Base-by-base conservation (phyloP, 2,329 filamentous ascomycete species). In the Cladosporium velox region DNA sequence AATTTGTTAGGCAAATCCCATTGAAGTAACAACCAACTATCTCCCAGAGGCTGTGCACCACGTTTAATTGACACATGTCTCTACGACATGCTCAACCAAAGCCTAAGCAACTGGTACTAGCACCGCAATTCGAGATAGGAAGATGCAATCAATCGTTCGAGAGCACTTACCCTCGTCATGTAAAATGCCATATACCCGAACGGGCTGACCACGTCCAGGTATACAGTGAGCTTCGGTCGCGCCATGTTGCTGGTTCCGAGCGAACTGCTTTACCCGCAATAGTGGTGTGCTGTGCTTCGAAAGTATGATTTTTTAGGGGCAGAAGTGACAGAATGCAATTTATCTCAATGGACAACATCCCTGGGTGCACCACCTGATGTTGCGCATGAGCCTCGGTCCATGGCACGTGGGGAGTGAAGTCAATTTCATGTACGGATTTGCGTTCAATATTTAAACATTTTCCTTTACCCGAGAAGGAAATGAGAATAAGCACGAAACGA, bases 121-220 rank as follows among this genome's bases (percentile, higher is more conserved):
- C 41, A 21, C n/a, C 21, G 8, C n/a, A 12, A 12, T 24, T 0
- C 18, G 21, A 47, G n/a, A 4, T 21, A 24, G 7, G n/a, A 12
- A 21, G 3, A 11, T 4, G 7, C 1, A 3, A 4, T 11, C 7
- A 21, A 11, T 47, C 41, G 41, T 15, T 5, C 7, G 41, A 24
- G n/a, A 11, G n/a, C 41, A 47, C 83, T 69, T 77, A 86, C 86
- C 73, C 81, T 78, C 32, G 85, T 74, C 38, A 87, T 76, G 70
- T 85, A 82, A 73, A 86, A 88, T 2, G 84, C 86, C 65, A 87
- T 79, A 70, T 88, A 88, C 0, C 80, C 84, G 74, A 89, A 88
- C 0, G 87, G 87, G 67, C 82, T 85, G 28, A 89, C 81, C 12
- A 87, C 79, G 76, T 88, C 86, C 55, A 88, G 74, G 70, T 85